A percentile compares a stretch with the other conserved stretches of the same genome.
phyloP scores from a whole-genome alignment of 202 grass and related monocot genomes.

The Carex arenaria region DNA sequence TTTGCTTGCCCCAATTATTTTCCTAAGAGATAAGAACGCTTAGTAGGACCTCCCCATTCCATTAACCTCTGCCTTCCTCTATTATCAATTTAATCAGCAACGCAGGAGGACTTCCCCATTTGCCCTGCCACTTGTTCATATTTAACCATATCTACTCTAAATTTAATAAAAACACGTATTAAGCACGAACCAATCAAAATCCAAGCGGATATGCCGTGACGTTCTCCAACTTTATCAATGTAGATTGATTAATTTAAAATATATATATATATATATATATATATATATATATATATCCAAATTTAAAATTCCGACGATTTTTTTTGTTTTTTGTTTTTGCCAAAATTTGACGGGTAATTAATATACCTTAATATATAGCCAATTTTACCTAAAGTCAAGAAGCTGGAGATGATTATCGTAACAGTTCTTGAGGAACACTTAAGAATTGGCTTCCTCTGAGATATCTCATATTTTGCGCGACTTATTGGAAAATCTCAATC shows the following conservation, averaged over 20 bases:
- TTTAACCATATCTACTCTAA: background rate
- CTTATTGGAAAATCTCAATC: too few species aligned
- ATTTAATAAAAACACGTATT: background rate
- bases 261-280: too few species aligned
- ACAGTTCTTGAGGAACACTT: background rate
- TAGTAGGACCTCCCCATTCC: background rate
- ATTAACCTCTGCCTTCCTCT: background rate
- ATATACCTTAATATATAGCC: too few species aligned
- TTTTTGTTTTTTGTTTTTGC: too few species aligned
- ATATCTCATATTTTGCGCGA: too few species aligned
- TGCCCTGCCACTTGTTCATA: background rate
- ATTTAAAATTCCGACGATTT: too few species aligned
- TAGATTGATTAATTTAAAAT: too few species aligned
- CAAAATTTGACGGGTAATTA: background rate
- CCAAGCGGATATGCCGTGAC: background rate
- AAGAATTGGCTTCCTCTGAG: background rate
- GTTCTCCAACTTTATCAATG: background rate
- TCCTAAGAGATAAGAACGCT: background rate
- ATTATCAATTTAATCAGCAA: background rate
- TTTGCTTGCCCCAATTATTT: background rate
- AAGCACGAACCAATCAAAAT: background rate
- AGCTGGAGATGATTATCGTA: background rate
- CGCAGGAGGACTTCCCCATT: background rate
- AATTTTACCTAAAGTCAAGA: too few species aligned
- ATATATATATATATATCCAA: too few species aligned